Conservation (phyloP, 208 protist species). For the Trypanosoma scelopori region DNA sequence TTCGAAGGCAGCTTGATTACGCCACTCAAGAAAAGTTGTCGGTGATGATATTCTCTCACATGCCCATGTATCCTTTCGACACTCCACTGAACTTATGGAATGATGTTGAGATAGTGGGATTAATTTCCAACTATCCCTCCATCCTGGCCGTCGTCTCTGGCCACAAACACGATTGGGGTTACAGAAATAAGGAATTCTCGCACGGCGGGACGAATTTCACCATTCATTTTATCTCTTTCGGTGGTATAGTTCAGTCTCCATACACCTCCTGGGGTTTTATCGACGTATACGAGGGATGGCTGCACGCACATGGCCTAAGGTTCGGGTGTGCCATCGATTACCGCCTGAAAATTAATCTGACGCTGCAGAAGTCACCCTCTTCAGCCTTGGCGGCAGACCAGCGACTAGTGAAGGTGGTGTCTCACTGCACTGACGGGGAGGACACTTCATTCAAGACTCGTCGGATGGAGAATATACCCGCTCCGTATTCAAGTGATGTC, state of each 20-base stretch:
- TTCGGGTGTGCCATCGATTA: constrained; percentile 20
- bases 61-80: constrained; percentile 19
- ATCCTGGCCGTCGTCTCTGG: constrained; percentile 22
- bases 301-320: constrained; percentile 22
- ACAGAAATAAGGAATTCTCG: neutral
- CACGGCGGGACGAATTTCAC: neutral
- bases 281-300: constrained; percentile 12
- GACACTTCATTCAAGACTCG: too few species aligned
- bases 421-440: too few species aligned
- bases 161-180: constrained; percentile 22
- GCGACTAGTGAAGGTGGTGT: too few species aligned
- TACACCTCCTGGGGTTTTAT: constrained; percentile 31
- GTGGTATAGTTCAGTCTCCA: constrained; percentile 28
- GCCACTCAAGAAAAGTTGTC: neutral
- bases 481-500: too few species aligned
- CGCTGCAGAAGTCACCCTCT: too few species aligned
- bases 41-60: constrained; percentile 20
- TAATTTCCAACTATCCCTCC: constrained; percentile 19
- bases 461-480: too few species aligned
- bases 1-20: constrained; percentile 14
- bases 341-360: constrained; percentile 4
- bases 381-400: too few species aligned
- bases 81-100: constrained; percentile 26
- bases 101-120: constrained; percentile 24
- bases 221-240: constrained; percentile 27